Percentiles rank a stretch among this genome's conserved stretches.
phyloP scores from a whole-genome alignment of 305 asterid species.

The Caryopteris hybrid region DNA sequence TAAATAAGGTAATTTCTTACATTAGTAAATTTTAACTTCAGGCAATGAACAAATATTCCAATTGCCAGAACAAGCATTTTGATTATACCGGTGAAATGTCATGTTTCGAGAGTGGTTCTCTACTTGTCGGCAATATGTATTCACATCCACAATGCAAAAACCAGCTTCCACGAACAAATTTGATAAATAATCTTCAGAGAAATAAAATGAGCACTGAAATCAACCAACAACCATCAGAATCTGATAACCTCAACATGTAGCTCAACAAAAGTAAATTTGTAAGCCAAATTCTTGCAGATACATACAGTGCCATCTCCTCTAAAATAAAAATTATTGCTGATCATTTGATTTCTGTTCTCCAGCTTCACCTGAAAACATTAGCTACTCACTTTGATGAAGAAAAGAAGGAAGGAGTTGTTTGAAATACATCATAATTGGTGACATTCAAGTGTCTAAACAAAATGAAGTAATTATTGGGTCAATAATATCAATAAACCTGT shows the following conservation, averaged over 20 bases:
- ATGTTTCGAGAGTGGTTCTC: slow-evolving; percentile 52
- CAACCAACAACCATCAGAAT: slow-evolving; percentile 18
- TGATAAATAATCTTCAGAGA: slow-evolving; percentile 55
- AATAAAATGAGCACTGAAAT: slow-evolving; percentile 68
- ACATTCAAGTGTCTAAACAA: not conserved
- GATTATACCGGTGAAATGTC: slow-evolving; percentile 52
- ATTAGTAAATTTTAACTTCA: not conserved
- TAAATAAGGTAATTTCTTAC: not conserved
- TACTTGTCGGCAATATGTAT: slow-evolving; percentile 51
- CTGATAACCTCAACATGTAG: slow-evolving; percentile 7
- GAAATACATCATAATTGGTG: not conserved
- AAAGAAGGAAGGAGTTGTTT: slow-evolving; percentile 5
- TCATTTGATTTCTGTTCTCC: slow-evolving; percentile 64
- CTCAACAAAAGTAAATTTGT: not conserved
- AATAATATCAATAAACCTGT: not conserved
- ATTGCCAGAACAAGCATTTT: slow-evolving; percentile 9
- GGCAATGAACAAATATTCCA: not conserved
- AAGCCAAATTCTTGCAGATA: slow-evolving; percentile 12
- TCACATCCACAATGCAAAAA: slow-evolving; percentile 43
- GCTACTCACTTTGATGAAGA: slow-evolving; percentile 16
- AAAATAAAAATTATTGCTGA: slow-evolving; percentile 61
- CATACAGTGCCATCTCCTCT: slow-evolving; percentile 89
- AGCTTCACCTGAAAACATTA: slow-evolving; percentile 57
- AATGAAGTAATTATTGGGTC: not conserved
- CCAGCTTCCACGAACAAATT: slow-evolving; percentile 59